These are phyloP conservation scores for Coniferiporia weirii DNA, from an alignment of 1,284 basidiomycete species.

Conservation along the genomic window DNA sequence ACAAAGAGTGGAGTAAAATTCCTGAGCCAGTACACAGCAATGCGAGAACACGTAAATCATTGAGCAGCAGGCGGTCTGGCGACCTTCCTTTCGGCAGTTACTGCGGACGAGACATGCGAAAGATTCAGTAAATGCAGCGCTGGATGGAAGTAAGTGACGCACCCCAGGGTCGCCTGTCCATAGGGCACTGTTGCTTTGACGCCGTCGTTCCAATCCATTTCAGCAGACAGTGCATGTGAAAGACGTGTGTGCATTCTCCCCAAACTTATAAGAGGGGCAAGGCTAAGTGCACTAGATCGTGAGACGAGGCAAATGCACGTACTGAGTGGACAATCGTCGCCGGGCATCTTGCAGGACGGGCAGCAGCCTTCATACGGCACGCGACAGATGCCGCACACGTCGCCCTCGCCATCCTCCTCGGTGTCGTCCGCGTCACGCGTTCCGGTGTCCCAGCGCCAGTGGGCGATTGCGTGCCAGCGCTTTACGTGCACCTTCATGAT, in stretches of 20 bases:
- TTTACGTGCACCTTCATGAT: constrained; percentile 77
- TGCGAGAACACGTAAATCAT: neutral
- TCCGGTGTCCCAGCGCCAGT: constrained; percentile 82
- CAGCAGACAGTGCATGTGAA: constrained; percentile 92
- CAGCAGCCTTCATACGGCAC: constrained; percentile 90
- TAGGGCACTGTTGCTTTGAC: constrained; percentile 89
- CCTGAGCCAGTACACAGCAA: neutral
- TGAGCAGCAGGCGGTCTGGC: neutral
- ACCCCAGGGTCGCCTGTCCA: constrained; percentile 93
- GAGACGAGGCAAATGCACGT: constrained; percentile 29
- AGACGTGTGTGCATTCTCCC: constrained; percentile 93
- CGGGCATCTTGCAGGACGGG: constrained; percentile 89
- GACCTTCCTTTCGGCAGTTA: neutral
- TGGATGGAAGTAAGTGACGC: constrained; percentile 30
- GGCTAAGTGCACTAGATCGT: neutral
- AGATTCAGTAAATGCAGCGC: neutral
- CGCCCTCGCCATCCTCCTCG: constrained; percentile 53
- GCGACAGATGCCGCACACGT: constrained; percentile 93
- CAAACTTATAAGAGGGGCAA: constrained; percentile 54
- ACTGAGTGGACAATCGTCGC: constrained; percentile 97
- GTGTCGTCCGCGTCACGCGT: constrained; percentile 30
- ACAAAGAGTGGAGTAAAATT: neutral
- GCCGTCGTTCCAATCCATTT: constrained; percentile 89
- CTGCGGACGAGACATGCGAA: neutral
- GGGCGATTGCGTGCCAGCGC: constrained; percentile 79